phyloP scores from a whole-genome alignment of 2,329 filamentous ascomycete species.

The Penicillium sclerotigenum region DNA sequence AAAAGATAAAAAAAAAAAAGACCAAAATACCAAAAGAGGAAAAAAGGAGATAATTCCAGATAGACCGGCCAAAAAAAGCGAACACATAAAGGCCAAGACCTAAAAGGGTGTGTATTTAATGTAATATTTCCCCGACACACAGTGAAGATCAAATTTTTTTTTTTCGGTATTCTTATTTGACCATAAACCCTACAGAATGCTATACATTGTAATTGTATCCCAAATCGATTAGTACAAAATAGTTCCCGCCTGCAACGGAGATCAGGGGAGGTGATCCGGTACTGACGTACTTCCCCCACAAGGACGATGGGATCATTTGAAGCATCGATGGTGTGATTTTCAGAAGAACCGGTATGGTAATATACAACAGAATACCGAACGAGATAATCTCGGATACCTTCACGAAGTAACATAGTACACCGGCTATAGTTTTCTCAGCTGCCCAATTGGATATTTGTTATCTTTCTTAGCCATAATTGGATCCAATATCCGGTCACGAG shows the following conservation, averaged over 20 bases:
- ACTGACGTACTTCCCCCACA: constrained; percentile 21
- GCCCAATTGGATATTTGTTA: neutral
- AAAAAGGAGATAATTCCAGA: constrained; percentile 1
- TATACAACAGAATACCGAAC: neutral
- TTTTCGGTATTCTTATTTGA: neutral
- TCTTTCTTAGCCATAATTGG: neutral
- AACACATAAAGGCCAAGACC: constrained; percentile 1
- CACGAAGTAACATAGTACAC: too few relatives aligned
- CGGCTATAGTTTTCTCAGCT: neutral
- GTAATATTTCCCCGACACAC: neutral
- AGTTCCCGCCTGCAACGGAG: constrained; percentile 22
- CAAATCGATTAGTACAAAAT: constrained; percentile 6
- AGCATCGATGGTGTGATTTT: constrained; percentile 28
- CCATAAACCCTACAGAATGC: neutral
- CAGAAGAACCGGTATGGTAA: constrained; percentile 3
- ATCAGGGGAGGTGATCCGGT: constrained; percentile 23
- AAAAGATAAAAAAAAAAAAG: neutral
- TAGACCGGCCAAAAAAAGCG: neutral
- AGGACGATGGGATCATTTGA: constrained; percentile 21
- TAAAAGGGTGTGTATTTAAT: constrained; percentile 1
- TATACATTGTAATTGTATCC: neutral
- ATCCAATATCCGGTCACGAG: neutral
- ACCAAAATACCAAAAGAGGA: constrained; percentile 1
- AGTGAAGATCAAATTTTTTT: neutral
- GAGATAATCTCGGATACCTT: neutral